Base-by-base conservation (phyloP, 1,284 basidiomycete genomes). In the Hemileia vastatrix region DNA sequence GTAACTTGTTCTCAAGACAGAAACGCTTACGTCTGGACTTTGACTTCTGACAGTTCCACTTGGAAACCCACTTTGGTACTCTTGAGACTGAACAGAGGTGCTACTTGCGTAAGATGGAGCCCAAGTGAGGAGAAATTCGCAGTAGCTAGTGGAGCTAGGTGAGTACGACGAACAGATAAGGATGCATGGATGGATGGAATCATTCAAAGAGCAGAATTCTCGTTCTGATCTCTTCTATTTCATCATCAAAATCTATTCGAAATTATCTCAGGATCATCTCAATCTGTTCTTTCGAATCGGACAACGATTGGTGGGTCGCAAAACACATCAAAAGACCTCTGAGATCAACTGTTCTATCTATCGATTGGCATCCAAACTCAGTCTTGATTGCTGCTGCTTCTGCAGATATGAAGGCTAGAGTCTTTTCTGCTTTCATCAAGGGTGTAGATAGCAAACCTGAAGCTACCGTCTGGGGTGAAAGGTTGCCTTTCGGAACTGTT, bases 261-360 rank as follows among this genome's bases (percentile, higher is more conserved):
- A n/a, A n/a, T n/a, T n/a, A n/a, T n/a, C n/a, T n/a, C n/a, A n/a
- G 92, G 45, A 87, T 90, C 40, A 92, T 96, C 70, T 89, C 91
- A 9, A 83, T 96, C 54, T 96, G 92, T 76, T 92, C 88, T 13
- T 96, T 94, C 74, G 92, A 96, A 75, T 82, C 88, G 23, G 92
- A 96, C 79, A 95, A 91, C 79, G 90, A 99, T 77, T 99, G 95
- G 95, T 99, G 95, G 95, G 91, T 96, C 2, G 87, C 93, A 21
- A 92, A 91, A 77, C 88, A 91, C 71, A 81, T 99, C 77, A 98
- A 98, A 85, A 96, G 96, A 77, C 95, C 95, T 11, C 85, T 95
- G 65, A 79, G 89, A 67, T 90, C 88, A 13, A 99, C 95, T 0
- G 93, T 99, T 5, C 81, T 97, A 27, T 84, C 87, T 8, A 79